Conservation (phyloP, 2,329 filamentous ascomycete species). For the Pseudopithomyces chartarum region DNA sequence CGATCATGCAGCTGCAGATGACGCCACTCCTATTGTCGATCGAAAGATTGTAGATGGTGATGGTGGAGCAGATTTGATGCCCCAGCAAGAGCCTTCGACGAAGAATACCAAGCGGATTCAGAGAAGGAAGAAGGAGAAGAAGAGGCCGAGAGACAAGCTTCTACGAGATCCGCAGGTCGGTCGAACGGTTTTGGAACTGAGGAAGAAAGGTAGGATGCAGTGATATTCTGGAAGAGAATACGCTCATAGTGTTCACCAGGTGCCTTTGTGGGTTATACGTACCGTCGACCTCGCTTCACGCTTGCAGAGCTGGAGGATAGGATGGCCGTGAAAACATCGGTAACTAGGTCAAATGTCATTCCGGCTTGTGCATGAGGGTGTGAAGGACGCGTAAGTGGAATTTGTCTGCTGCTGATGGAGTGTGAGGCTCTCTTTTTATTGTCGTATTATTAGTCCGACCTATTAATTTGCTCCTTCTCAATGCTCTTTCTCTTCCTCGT, state of each 20-base stretch:
- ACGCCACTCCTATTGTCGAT: background rate
- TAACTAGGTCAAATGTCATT: conserved; percentile 8
- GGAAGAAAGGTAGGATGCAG: conserved; percentile 63
- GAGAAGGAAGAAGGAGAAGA: conserved; percentile 69
- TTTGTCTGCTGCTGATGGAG: background rate
- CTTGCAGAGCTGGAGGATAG: conserved; percentile 34
- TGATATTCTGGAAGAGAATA: background rate
- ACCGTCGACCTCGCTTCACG: conserved; percentile 60
- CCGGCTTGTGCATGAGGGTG: conserved; percentile 12
- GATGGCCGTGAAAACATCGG: conserved; percentile 7
- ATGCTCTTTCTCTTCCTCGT: background rate
- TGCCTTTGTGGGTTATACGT: conserved; percentile 90
- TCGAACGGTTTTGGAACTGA: conserved; percentile 72
- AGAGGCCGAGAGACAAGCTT: conserved; percentile 82
- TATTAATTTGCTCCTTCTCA: background rate
- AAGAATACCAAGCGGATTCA: conserved; percentile 26
- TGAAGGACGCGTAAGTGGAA: background rate
- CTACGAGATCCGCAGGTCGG: conserved; percentile 74
- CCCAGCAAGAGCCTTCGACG: conserved; percentile 8
- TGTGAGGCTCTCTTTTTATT: background rate
- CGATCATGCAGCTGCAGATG: conserved; percentile 12
- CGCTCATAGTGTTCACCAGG: conserved; percentile 23
- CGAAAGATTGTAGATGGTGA: background rate
- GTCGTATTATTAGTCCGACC: background rate
- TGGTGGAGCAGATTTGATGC: background rate